Evolutionary conservation across 2,329 filamentous ascomycete species (phyloP), one percentile per base, ranked within the genome.

Genomic region (Talaromyces sp.): DNA sequence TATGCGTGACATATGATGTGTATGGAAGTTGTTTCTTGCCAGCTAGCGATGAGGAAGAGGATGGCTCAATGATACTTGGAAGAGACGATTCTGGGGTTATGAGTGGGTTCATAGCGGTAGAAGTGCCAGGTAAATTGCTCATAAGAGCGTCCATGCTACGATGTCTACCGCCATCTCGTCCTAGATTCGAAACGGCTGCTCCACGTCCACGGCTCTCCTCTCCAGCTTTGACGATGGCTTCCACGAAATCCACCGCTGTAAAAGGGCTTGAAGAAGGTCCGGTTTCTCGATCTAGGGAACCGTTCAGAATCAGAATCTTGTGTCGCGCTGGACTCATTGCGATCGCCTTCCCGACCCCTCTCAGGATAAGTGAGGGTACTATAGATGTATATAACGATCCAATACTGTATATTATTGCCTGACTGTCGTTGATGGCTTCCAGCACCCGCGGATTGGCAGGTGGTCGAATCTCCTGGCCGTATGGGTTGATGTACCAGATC

Each of bases 401-500:
- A 64, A 98, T 96, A 74, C 90, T 93, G 78, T 96, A 98, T 52
- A 98, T 85, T 8, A 97, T 82, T 1, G 86, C 88, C 62, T 86
- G 83, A 0, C 90, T 84, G 1, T 79, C 77, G 16, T 80, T 78
- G 1, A 98, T 75, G 0, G 91, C 86, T 7, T 86, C 83, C 0
- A 96, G 69, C 0, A 93, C 91, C 58, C 91, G 87, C 0, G 92
- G 88, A 70, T 96, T 98, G 1, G 92, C 90, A 0, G 88, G 84
- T 0, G 93, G 90, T 18, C 88, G 86, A 68, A 98, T 97, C 76
- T 97, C 93, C 73, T 97, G 92, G n/a, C 93, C 93, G 74, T 97
- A 98, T 0, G 93, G 93, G 71, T 97, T 98, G 79, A 98, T 98
- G 79, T 98, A 98, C 92, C 92, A 98, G 35, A 98, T 83, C 2